Evolutionary conservation across 345 rosid species (phyloP).

Genomic region (Mercurialis annua): DNA sequence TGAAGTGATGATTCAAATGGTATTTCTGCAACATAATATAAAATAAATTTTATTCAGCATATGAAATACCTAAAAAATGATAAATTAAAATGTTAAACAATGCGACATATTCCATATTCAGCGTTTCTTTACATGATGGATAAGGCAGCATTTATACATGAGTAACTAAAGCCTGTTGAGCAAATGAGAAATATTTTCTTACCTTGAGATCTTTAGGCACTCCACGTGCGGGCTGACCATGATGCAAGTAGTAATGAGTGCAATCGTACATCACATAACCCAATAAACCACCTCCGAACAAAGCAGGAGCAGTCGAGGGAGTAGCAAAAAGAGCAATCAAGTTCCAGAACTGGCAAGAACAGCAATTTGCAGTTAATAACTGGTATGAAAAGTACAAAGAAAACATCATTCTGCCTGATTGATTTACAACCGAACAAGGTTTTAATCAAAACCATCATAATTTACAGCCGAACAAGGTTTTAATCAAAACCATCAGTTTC

Average conservation of each 20-base stretch:
- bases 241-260: constrained; percentile 92
- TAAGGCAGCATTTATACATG: background rate
- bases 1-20: constrained; percentile 93
- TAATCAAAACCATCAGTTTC: background rate
- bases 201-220: constrained; percentile 75
- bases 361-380: background rate
- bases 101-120: background rate
- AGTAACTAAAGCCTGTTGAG: background rate
- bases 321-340: constrained; percentile 50
- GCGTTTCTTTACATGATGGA: background rate
- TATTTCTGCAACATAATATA: constrained; percentile 56
- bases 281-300: constrained; percentile 84
- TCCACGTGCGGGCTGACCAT: constrained; percentile 70
- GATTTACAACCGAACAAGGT: background rate
- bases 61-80: background rate
- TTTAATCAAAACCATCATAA: no score
- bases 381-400: background rate
- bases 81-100: background rate
- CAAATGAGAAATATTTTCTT: background rate
- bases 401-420: background rate
- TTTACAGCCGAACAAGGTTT: background rate
- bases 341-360: constrained; percentile 69
- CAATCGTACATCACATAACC: constrained; percentile 89
- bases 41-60: background rate
- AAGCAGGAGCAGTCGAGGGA: constrained; percentile 67